phyloP scores from a whole-genome alignment of 441 rosid genomes.

The Erodium chrysanthum region DNA sequence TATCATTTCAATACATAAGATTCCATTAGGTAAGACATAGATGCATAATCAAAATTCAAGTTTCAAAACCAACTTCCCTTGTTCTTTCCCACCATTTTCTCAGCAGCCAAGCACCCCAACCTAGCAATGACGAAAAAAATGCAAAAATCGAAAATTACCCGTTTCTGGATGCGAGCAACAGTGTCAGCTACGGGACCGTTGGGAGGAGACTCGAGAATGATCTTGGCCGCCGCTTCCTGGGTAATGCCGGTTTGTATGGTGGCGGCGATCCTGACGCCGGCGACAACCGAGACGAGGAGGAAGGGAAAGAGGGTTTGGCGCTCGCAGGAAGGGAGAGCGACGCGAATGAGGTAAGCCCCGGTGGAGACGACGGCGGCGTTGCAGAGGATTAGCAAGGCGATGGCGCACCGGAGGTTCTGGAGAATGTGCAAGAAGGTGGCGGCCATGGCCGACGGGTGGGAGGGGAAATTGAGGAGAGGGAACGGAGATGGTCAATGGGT shows the following conservation, averaged over 20 bases:
- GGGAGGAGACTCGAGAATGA: conserved; percentile 43
- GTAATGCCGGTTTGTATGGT: conserved; percentile 48
- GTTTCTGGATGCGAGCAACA: conserved; percentile 37
- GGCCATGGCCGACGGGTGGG: neutral
- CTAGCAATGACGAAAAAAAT: no score
- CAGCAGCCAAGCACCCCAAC: no score
- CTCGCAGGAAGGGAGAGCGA: neutral
- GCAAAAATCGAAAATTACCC: conserved; percentile 27
- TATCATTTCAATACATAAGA: neutral
- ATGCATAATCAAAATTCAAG: neutral
- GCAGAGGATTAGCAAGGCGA: neutral
- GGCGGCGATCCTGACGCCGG: conserved; percentile 38
- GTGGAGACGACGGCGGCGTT: neutral
- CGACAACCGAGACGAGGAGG: conserved; percentile 34
- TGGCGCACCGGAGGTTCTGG: neutral
- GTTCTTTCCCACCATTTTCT: no score
- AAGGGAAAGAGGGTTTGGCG: conserved; percentile 26
- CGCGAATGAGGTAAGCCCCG: neutral
- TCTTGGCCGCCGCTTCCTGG: conserved; percentile 51
- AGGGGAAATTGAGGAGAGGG: no score
- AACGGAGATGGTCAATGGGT: neutral
- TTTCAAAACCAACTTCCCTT: no score
- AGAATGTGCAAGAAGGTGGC: neutral
- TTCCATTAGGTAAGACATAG: neutral
- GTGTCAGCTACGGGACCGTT: conserved; percentile 25